phyloP scores from a whole-genome alignment of 805 yeast genomes.

The Pichia pseudocactophila region DNA sequence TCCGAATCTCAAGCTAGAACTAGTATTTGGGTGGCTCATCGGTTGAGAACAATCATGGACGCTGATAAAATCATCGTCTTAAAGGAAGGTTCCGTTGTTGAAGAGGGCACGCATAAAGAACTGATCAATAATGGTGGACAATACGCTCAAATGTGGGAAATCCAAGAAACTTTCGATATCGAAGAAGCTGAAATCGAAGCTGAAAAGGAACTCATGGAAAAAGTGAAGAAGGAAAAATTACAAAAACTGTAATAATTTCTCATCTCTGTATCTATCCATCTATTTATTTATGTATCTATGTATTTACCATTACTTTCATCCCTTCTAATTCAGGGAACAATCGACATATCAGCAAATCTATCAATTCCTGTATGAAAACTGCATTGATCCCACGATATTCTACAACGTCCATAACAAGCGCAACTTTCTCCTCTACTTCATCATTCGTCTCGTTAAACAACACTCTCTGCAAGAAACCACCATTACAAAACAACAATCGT shows the following conservation, averaged over 20 bases:
- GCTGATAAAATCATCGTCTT: constrained; percentile 88
- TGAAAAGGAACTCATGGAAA: neutral
- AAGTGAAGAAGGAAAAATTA: neutral
- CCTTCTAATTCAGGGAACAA: constrained; percentile 11
- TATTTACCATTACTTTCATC: neutral
- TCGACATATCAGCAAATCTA: constrained; percentile 6
- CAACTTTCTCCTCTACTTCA: constrained; percentile 1
- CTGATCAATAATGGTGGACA: constrained; percentile 52
- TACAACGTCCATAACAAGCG: constrained; percentile 1
- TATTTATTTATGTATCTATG: constrained; percentile 1
- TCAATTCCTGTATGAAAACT: constrained; percentile 5
- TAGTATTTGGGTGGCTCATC: constrained; percentile 85
- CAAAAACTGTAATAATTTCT: neutral
- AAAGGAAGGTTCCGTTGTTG: constrained; percentile 68
- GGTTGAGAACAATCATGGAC: constrained; percentile 89
- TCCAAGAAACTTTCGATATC: constrained; percentile 51
- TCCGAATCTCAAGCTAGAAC: constrained; percentile 38
- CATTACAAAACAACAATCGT: too few relatives aligned
- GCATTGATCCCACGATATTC: constrained; percentile 6
- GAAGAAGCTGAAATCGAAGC: constrained; percentile 2
- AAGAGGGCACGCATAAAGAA: constrained; percentile 75
- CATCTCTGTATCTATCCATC: neutral
- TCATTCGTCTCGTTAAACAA: neutral
- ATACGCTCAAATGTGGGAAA: constrained; percentile 79
- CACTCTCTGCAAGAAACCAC: too few relatives aligned